Base-by-base conservation (phyloP, 257 asterid genomes). In the Jaltomata sinuosa region DNA sequence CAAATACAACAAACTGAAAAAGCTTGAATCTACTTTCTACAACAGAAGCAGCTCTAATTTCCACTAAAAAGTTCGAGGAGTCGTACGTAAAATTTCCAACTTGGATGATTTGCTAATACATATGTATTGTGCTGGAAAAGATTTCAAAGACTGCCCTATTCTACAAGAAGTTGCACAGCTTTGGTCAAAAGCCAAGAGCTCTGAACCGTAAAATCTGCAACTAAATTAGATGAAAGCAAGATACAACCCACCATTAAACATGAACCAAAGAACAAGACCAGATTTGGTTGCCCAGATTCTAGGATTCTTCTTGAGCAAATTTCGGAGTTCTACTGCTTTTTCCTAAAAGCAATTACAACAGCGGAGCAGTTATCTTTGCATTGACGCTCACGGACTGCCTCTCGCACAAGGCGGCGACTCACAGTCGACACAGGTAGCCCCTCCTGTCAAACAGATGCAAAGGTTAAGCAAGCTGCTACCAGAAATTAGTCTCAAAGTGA, bases 351-450 rank as follows among this genome's bases (percentile, higher is more conserved):
- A 79, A 95, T 87, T 77, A 95, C 84, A 61, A 94, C 47, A 7
- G 97, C 98, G 45, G 99, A 93, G 92, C 98, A 95, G 89, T 95
- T 95, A 87, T 95, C 99, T 87, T 93, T 95, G 91, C 99, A 94
- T 72, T 87, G 85, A 61, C 98, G 94, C 86, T 95, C 99, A 53
- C 98, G 94, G 32, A 95, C 91, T 83, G 97, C 97, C 91, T 93
- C 99, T 27, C 95, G 92, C 47, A 94, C 96, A 69, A 95, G 95
- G 80, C 88, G 92, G 19, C 97, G 93, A 83, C 93, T 87, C 84
- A 93, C 97, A n/a, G 90, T 87, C 52, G 91, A 45, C 79, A 90
- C 96, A 29, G 97, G 83, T 76, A 91, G 78, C 12, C 93, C 95
- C 83, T 92, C 98, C 97, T 93, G 93, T 82, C 79, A 87, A 84